Evolutionary conservation across 352 stramenopile species (phyloP).

Genomic region (Pythium utonaiense): DNA sequence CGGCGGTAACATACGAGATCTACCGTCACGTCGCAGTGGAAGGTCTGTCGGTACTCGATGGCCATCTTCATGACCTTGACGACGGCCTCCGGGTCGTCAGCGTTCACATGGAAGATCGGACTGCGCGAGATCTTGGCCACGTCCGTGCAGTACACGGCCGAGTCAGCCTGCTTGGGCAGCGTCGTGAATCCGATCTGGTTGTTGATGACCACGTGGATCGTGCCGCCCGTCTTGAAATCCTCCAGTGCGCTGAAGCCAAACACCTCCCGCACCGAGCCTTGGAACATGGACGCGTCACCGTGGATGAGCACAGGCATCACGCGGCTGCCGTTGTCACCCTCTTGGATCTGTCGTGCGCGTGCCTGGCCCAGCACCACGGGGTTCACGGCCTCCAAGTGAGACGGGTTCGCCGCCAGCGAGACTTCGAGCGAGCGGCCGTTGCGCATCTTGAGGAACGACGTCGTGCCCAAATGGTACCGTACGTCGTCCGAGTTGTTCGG

Average conservation of each 20-base stretch:
- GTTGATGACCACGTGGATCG: slow-evolving; percentile 99
- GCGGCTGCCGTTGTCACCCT: slow-evolving; percentile 78
- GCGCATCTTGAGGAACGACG: slow-evolving; percentile 62
- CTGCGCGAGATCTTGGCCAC: slow-evolving; percentile 96
- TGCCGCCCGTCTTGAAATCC: slow-evolving; percentile 96
- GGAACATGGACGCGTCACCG: slow-evolving; percentile 94
- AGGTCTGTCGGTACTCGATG: slow-evolving; percentile 87
- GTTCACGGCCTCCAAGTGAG: slow-evolving; percentile 99
- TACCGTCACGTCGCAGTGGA: slow-evolving; percentile 96
- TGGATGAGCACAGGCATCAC: slow-evolving; percentile 98
- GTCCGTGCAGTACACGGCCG: slow-evolving; percentile 97
- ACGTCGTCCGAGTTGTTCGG: slow-evolving; percentile 89
- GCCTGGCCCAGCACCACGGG: slow-evolving; percentile 96
- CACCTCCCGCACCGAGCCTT: slow-evolving; percentile 78
- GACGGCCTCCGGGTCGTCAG: slow-evolving; percentile 94
- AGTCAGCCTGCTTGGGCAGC: slow-evolving; percentile 95
- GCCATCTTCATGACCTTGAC: slow-evolving; percentile 92
- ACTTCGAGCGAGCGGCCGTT: slow-evolving; percentile 67
- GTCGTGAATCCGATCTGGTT: slow-evolving; percentile 99
- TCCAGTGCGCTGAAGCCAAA: slow-evolving; percentile 87
- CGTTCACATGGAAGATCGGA: slow-evolving; percentile 95
- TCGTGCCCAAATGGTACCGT: slow-evolving; percentile 84
- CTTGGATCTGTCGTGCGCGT: slow-evolving; percentile 90
- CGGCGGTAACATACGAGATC: slow-evolving; percentile 99
- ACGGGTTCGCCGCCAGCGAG: slow-evolving; percentile 96